Percentiles rank a stretch among this genome's conserved stretches.
phyloP scores from a whole-genome alignment of 805 yeast species.

The Metschnikowia continentalis region DNA sequence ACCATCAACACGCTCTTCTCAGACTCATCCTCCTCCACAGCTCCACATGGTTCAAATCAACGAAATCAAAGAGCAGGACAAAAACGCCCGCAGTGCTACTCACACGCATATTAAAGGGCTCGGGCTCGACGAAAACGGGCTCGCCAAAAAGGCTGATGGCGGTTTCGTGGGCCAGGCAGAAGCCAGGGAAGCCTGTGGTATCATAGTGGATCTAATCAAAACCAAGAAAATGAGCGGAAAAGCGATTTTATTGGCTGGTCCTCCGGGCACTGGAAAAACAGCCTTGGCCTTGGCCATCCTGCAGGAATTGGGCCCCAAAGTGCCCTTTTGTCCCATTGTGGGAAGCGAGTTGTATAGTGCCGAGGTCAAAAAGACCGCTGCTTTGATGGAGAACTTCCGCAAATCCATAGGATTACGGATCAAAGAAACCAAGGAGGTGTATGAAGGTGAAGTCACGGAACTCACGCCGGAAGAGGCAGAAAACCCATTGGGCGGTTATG shows the following conservation, averaged over 20 bases:
- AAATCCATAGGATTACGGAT: conserved; percentile 94
- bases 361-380: conserved; percentile 96
- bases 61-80: conserved; percentile 61
- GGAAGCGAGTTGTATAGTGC: conserved; percentile 92
- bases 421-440: conserved; percentile 95
- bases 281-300: conserved; percentile 95
- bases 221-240: conserved; percentile 91
- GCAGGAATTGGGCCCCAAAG: conserved; percentile 94
- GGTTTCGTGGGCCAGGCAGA: conserved; percentile 78
- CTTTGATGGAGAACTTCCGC: conserved; percentile 93
- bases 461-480: conserved; percentile 94
- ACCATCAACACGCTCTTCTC: not conserved
- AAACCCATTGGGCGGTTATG: conserved; percentile 96
- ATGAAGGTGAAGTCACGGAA: conserved; percentile 97
- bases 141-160: conserved; percentile 79
- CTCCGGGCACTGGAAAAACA: conserved; percentile 98
- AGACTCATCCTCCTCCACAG: too few relatives aligned
- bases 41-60: conserved; percentile 61
- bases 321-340: conserved; percentile 95
- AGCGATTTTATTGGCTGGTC: conserved; percentile 94
- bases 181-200: conserved; percentile 91
- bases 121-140: conserved; percentile 87
- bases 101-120: conserved; percentile 96
- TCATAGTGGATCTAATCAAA: conserved; percentile 88
- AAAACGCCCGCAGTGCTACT: conserved; percentile 80